phyloP scores from a whole-genome alignment of 176 grass and related monocot genomes.

The Tillandsia leiboldiana region DNA sequence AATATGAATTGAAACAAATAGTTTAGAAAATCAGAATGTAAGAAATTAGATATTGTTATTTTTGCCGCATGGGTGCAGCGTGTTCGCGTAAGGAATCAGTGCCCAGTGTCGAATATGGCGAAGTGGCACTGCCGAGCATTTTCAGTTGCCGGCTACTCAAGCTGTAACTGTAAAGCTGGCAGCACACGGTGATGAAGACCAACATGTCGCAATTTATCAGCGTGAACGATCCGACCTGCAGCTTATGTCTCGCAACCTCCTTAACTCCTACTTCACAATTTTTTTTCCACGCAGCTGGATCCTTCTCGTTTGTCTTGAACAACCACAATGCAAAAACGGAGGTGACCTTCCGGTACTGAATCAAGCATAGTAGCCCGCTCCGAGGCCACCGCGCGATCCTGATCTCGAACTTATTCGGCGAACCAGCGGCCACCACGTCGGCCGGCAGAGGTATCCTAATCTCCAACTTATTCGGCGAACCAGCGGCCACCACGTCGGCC shows the following conservation, averaged over 20 bases:
- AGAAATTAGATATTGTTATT: neutral
- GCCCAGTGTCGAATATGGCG: neutral
- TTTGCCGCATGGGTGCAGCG: neutral
- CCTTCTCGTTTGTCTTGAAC: neutral
- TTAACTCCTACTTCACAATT: neutral
- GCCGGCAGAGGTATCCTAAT: neutral
- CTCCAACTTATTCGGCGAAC: neutral
- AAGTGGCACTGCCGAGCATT: neutral
- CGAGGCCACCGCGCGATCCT: neutral
- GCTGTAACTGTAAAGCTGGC: neutral
- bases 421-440: neutral
- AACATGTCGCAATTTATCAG: neutral
- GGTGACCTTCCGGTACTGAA: neutral
- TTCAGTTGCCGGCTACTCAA: neutral
- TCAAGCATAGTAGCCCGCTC: neutral
- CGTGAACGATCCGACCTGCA: neutral
- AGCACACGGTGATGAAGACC: neutral
- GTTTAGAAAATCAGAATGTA: no score
- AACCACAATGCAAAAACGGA: neutral
- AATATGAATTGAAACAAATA: no score
- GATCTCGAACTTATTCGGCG: neutral
- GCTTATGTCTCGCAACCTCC: no score
- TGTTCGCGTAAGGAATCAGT: neutral
- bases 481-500: neutral
- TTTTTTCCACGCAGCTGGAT: neutral